These are phyloP conservation scores for Boletus subluridellus DNA, from an alignment of 1,284 basidiomycete genomes.

Conservation along the genomic window DNA sequence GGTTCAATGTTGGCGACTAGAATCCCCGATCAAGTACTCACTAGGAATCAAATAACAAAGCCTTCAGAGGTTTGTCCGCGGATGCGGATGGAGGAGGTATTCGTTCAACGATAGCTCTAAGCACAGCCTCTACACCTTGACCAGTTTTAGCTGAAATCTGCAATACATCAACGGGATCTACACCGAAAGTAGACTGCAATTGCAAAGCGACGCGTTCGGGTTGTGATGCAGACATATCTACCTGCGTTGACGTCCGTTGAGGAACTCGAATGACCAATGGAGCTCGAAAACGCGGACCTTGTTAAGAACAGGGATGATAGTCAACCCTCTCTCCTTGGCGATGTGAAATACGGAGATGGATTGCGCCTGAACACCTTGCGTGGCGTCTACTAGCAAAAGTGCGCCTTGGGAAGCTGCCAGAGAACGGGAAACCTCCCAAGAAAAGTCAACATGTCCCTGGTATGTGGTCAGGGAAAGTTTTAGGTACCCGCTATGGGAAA, in stretches of 20 bases:
- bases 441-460: constrained; percentile 92
- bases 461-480: constrained; percentile 11
- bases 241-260: constrained; percentile 43
- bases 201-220: constrained; percentile 78
- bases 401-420: constrained; percentile 94
- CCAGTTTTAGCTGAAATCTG: constrained; percentile 93
- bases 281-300: constrained; percentile 55
- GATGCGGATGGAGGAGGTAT: constrained; percentile 72
- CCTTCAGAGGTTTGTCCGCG: constrained; percentile 62
- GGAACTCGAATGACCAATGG: neutral
- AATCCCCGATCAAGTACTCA: constrained; percentile 38
- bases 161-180: constrained; percentile 69
- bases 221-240: constrained; percentile 85
- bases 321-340: constrained; percentile 78
- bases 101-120: constrained; percentile 77
- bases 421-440: constrained; percentile 93
- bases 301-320: constrained; percentile 91
- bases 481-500: constrained; percentile 4
- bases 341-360: constrained; percentile 94
- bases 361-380: constrained; percentile 97
- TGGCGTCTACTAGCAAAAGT: constrained; percentile 88
- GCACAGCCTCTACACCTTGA: constrained; percentile 69
- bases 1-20: neutral
- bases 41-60: constrained; percentile 92
- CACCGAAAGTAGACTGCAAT: constrained; percentile 78